Base-by-base conservation (phyloP, 2,329 filamentous ascomycete species). In the Xylaria sp. region DNA sequence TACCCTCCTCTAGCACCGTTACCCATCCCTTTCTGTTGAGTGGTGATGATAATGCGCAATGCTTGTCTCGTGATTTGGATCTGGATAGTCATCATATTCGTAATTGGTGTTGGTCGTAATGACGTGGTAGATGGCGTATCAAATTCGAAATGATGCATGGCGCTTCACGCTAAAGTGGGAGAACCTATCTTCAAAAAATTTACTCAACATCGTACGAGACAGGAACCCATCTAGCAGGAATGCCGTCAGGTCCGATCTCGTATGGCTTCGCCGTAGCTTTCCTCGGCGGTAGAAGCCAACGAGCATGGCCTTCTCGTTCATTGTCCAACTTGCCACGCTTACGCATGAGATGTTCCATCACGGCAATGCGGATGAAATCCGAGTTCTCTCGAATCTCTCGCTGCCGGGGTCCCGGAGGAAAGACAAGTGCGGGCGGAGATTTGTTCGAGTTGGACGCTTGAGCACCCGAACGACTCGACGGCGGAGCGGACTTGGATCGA, bases 301-400 rank as follows among this genome's bases (percentile, higher is more conserved):
- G 80, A n/a, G 86, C 86, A 44, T 85, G 80, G 22, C 86, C 86
- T n/a, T 85, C 84, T 50, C 80, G 80, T 59, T 84, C 80, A 63
- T 86, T 83, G 62, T 87, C 84, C 47, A 89, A 75, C 69, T 89
- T 89, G 61, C 86, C 86, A 40, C 76, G 76, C 64, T 81, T 83
- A 51, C 86, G 82, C 86, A 89, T 89, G 11, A 85, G 81, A 81
- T 89, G 88, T 66, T 89, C 86, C 79, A 89, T 84, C 46, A 89
- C 86, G 34, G 86, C 86, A 50, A 89, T 82, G 62, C 86, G 82
- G 65, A 89, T 88, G 65, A 89, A 89, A 64, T 89, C 85, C 39
- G 85, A 80, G 62, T 89, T 89, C 69, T 89, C 86, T 24, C 86
- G 82, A 76, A 87, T 82, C 68, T 89, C 86, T 43, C 86, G 80